Base-by-base conservation (phyloP, 306 rosid species). In the Parietaria judaica region DNA sequence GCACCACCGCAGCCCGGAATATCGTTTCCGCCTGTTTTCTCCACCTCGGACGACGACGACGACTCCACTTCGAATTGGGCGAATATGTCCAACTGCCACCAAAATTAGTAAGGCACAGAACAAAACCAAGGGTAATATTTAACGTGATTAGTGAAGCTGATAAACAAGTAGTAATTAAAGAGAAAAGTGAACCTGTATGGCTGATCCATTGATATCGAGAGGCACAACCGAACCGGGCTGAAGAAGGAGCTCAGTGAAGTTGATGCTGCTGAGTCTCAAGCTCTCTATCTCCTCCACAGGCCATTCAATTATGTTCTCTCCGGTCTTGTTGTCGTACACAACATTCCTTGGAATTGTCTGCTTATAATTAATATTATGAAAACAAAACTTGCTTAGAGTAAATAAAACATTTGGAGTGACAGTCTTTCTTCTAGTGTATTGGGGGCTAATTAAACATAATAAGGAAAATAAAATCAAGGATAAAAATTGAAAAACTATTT, bases 281-380 rank as follows among this genome's bases (percentile, higher is more conserved):
- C 69, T 80, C 76, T 90, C 95, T 14, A 90, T 58, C 74, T 90
- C 97, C 57, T 90, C 84, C 38, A 90, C 88, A 3, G 97, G 97
- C 97, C 97, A 86, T 53, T 80, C 87, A 63, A 84, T 57, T 63
- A 90, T 14, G 72, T 82, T 79, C 51, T 80, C 57, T 49, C 84
- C 82, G 0, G 90, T 90, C 74, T 82, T 74, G 23, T 66, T 68
- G 71, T 90, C 97, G 36, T 74, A 82, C 70, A 84, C n/a, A 31
- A 90, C 95, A 4, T 71, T 69, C 64, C 97, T 86, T 16, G 97
- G 97, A 75, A 90, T 68, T 0, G 88, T 80, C 97, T 89, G 71
- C 39, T 41, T 17, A 11, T 56, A 23, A 31, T 56, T 56, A 16
- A 23, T 56, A 7, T 31, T 9, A 49, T n/a, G 45, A 1, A 5